Evolutionary conservation across 441 rosid species (phyloP), one percentile per base, ranked within the genome.

Genomic region (Melastoma candidum): DNA sequence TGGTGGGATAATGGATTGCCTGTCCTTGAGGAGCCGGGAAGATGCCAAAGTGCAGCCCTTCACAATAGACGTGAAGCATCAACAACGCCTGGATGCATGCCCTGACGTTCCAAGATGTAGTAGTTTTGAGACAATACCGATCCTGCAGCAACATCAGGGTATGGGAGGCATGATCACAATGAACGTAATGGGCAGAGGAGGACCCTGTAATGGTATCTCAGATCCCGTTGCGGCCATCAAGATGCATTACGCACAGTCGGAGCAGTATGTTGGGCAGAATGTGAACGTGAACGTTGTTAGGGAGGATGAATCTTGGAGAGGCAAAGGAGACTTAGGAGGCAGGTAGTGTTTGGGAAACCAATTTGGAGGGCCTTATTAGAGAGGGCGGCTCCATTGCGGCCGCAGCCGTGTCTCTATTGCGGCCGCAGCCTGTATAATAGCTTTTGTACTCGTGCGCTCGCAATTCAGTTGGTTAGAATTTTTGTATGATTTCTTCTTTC

Each of bases 151-250:
- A 70, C 83, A 65, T 41, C 72, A 77, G 2, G 61, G 41, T 6
- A 36, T 36, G 41, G 41, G 72, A 59, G 78, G 72, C 36, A 56
- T 72, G 67, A 68, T 63, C 7, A 80, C 81, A n/a, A 56, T 74
- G 71, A 76, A 73, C 57, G 77, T 69, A 2, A 68, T 69, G 1
- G 82, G 78, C 36, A 65, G 80, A 17, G 78, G 76, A 27, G 83
- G 80, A 11, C 52, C 78, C 0, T 68, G 79, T 53, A 57, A 67
- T 0, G 72, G 66, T 10, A 68, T 84, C 43, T 77, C 85, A 0
- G 87, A 82, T 64, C 82, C 85, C 0, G 85, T 85, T 71, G 76
- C 76, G 0, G 87, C 86, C 52, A 68, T 85, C 17, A 71, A 71
- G 53, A 67, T 65, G 77, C 95, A 79, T 43, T 77, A 59, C 45